Conservation (phyloP, 257 asterid species). For the Capsicum pubescens region DNA sequence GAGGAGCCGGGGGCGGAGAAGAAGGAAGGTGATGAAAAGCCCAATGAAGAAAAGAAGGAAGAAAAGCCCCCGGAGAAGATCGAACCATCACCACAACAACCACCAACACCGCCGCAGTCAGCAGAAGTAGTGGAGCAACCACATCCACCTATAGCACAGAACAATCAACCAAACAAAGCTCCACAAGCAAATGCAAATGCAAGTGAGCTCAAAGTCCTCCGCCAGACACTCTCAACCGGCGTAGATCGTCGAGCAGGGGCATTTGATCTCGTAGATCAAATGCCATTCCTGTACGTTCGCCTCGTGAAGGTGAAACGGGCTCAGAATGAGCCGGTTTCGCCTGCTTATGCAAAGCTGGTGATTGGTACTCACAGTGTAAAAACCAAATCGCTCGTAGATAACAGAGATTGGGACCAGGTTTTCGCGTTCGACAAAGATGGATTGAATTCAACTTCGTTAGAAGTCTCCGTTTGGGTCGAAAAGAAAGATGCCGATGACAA, state of each 20-base stretch:
- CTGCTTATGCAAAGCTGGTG: slow-evolving; percentile 65
- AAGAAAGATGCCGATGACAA: slow-evolving; percentile 50
- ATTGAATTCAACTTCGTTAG: slow-evolving; percentile 71
- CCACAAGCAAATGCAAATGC: slow-evolving; percentile 42
- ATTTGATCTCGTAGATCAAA: slow-evolving; percentile 83
- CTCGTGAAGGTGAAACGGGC: slow-evolving; percentile 69
- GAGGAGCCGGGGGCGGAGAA: slow-evolving; percentile 43
- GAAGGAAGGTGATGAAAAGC: slow-evolving; percentile 39
- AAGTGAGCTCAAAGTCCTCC: slow-evolving; percentile 54
- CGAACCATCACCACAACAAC: slow-evolving; percentile 37
- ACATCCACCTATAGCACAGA: slow-evolving; percentile 59
- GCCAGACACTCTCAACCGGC: slow-evolving; percentile 42
- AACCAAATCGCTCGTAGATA: slow-evolving; percentile 52
- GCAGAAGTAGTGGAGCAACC: slow-evolving; percentile 41
- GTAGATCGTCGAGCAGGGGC: slow-evolving; percentile 59
- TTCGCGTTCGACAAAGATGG: slow-evolving; percentile 88
- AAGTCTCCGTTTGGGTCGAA: slow-evolving; percentile 58
- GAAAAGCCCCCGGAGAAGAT: slow-evolving; percentile 59
- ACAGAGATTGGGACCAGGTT: slow-evolving; percentile 82
- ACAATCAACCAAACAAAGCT: slow-evolving; percentile 39
- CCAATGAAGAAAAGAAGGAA: slow-evolving; percentile 48
- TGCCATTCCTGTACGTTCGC: slow-evolving; percentile 82
- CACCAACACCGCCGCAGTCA: background rate
- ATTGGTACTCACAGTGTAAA: slow-evolving; percentile 77
- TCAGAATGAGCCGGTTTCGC: slow-evolving; percentile 49